Conservation (phyloP, 331 rosid species). For the Malus hybrid region DNA sequence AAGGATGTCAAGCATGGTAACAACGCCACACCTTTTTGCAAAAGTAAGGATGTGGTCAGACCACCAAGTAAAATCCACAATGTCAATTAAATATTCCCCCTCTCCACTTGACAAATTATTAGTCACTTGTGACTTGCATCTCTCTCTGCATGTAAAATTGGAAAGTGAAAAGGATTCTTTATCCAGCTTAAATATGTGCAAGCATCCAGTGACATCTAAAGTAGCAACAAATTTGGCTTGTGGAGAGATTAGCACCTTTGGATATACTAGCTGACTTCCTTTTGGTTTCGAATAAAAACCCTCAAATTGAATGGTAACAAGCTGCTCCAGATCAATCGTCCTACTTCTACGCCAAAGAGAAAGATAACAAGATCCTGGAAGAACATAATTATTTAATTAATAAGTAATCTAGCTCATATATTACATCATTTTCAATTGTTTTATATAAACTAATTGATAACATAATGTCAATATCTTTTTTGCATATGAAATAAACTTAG, state of each 20-base stretch:
- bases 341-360: slow-evolving; percentile 64
- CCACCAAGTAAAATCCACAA: slow-evolving; percentile 95
- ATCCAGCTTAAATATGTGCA: slow-evolving; percentile 64
- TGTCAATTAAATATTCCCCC: slow-evolving; percentile 19
- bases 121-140: slow-evolving; percentile 25
- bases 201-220: slow-evolving; percentile 65
- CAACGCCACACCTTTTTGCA: slow-evolving; percentile 51
- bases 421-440: background rate
- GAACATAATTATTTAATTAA: background rate
- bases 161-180: slow-evolving; percentile 53
- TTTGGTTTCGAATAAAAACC: slow-evolving; percentile 61
- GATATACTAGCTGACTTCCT: slow-evolving; percentile 55
- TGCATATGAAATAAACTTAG: background rate
- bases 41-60: slow-evolving; percentile 60
- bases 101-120: slow-evolving; percentile 26
- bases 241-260: slow-evolving; percentile 81
- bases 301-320: slow-evolving; percentile 60
- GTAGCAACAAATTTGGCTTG: slow-evolving; percentile 70
- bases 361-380: slow-evolving; percentile 65
- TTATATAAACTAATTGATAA: background rate
- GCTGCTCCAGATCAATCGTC: slow-evolving; percentile 48
- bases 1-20: slow-evolving; percentile 62
- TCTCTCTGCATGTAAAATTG: slow-evolving; percentile 32
- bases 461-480: background rate
- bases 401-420: background rate